Base-by-base conservation (phyloP, 78 protist species). In the Dictyostelium brefeldianum region DNA sequence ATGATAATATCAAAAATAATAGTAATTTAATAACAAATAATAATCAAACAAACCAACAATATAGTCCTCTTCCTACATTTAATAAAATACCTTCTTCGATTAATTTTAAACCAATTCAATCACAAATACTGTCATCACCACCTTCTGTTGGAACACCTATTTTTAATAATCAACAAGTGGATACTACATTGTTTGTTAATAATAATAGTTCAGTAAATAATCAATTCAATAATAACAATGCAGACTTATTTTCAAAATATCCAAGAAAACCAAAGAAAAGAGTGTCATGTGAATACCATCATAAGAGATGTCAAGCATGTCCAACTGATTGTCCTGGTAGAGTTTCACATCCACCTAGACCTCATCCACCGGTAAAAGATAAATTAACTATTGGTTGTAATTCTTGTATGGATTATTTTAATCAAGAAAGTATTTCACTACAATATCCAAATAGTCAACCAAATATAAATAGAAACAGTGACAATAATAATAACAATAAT, bases 401-500 rank as follows among this genome's bases (percentile, higher is more conserved):
- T 5, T 18, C 25, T 56, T 56, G 65, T 56, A 56, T 56, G 65
- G 65, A 56, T 5, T 56, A 20, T 56, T 56, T 56, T 10, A 56
- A 18, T 14, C 65, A 56, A 0, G 65, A 56, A 56, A 56, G 20
- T 0, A 20, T 56, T 36, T 36, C 43, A 36, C 43, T 3, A 36
- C 43, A 36, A 36, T 36, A 36, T 36, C 43, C 1, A 36, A 36
- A 36, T 2, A 36, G 2, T 36, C 43, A 36, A 3, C 43, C 43
- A 36, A 62, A 62, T 22, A 62, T 17, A 14, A 59, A 59, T 5
- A 62, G 18, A 17, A 62, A 62, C 18, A 62, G 18, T 59, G 10
- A 59, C 10, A 59, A 59, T 59, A 59, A 59, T 59, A 59, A 59
- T 59, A 59, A 59, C 18, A 62, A 62, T 62, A 62, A 5, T 62